phyloP scores from a whole-genome alignment of 768 basidiomycete genomes.

The Rhodotorula paludigena region DNA sequence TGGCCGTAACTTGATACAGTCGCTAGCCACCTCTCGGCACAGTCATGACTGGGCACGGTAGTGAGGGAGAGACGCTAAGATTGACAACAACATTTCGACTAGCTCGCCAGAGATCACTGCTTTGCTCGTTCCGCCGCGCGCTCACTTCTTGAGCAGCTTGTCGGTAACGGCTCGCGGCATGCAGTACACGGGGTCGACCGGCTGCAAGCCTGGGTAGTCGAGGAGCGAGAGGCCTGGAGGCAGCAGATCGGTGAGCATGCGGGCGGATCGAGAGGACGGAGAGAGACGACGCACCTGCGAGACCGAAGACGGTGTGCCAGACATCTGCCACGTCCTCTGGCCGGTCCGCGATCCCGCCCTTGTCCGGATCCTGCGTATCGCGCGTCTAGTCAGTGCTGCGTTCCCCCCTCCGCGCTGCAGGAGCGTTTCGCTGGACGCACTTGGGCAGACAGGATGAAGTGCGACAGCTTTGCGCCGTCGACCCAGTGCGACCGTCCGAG shows the following conservation, averaged over 20 bases:
- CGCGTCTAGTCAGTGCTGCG: not conserved
- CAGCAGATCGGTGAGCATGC: not conserved
- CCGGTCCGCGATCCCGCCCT: slow-evolving; percentile 88
- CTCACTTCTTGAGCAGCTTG: not conserved
- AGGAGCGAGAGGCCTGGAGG: slow-evolving; percentile 71
- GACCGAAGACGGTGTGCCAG: slow-evolving; percentile 91
- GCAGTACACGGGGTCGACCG: slow-evolving; percentile 91
- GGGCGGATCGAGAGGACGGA: not conserved
- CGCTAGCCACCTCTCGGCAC: not conserved
- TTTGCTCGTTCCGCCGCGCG: no score
- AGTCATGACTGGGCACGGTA: not conserved
- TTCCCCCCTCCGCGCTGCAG: no score
- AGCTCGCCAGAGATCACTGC: no score
- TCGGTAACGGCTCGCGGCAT: slow-evolving; percentile 67
- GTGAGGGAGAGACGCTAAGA: no score
- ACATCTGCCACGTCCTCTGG: slow-evolving; percentile 92
- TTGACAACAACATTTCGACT: slow-evolving; percentile 20
- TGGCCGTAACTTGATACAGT: not conserved
- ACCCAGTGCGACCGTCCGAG: slow-evolving; percentile 81
- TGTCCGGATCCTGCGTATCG: slow-evolving; percentile 66
- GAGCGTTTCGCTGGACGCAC: slow-evolving; percentile 48
- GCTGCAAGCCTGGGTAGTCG: slow-evolving; percentile 74
- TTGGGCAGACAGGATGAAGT: slow-evolving; percentile 84
- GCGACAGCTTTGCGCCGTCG: slow-evolving; percentile 66
- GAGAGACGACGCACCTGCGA: slow-evolving; percentile 59